These are phyloP conservation scores for Xerocomus spinulosus DNA, from an alignment of 768 basidiomycete species.

Conservation along the genomic window DNA sequence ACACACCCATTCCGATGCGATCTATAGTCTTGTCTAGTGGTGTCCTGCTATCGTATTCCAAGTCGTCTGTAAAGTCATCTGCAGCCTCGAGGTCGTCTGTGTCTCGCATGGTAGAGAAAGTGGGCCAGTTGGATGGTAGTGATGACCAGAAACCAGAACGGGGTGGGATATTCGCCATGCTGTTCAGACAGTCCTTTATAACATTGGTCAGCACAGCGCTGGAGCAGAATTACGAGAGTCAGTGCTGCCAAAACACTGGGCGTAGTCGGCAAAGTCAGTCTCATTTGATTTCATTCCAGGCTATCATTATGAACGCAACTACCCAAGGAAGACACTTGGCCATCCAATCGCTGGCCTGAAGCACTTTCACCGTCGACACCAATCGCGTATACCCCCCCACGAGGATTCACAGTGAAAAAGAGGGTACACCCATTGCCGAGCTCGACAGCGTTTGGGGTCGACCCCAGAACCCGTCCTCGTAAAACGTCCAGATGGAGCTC, in stretches of 20 bases:
- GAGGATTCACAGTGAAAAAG: slow-evolving; percentile 68
- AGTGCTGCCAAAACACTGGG: too few species aligned
- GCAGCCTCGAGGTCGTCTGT: slow-evolving; percentile 29
- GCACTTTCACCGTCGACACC: slow-evolving; percentile 55
- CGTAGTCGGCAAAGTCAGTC: too few species aligned
- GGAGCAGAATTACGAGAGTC: too few species aligned
- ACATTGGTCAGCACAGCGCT: too few species aligned
- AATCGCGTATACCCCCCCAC: too few species aligned
- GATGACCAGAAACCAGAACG: slow-evolving; percentile 50
- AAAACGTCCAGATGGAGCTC: too few species aligned
- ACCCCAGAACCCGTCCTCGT: too few species aligned
- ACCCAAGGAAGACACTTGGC: too few species aligned
- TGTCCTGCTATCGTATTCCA: slow-evolving; percentile 42
- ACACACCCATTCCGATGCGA: slow-evolving; percentile 80
- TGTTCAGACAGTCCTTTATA: background rate
- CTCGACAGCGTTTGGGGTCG: slow-evolving; percentile 56
- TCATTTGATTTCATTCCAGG: background rate
- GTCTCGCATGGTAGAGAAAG: slow-evolving; percentile 39
- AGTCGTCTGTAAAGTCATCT: slow-evolving; percentile 19
- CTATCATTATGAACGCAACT: too few species aligned
- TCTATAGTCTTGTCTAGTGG: slow-evolving; percentile 85
- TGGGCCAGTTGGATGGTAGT: slow-evolving; percentile 23
- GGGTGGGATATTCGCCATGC: slow-evolving; percentile 3
- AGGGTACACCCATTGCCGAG: slow-evolving; percentile 42
- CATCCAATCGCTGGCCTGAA: too few species aligned